Base-by-base conservation (phyloP, 495 filamentous ascomycete species). In the Xylaria telfairii region DNA sequence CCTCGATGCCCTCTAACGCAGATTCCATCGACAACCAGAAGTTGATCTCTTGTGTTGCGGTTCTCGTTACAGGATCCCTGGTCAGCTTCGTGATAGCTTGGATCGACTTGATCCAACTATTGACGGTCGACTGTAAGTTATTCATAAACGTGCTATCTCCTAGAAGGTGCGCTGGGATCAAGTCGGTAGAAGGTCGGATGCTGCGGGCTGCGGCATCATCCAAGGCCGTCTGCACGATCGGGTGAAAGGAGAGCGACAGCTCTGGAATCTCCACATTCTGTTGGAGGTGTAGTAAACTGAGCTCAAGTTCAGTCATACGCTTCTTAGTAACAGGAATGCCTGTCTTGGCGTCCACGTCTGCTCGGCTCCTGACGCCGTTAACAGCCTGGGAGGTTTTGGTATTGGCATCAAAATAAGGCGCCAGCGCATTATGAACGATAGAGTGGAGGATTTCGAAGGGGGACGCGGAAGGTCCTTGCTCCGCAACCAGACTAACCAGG, bases 231-330 rank as follows among this genome's bases (percentile, higher is more conserved):
- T 97, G 93, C 24, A 98, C 92, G 7, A 95, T 86, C 24, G 94
- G 92, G 75, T 97, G 94, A 69, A 97, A 87, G 2, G 92, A 89
- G 62, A 99, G 85, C 4, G 90, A 90, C 32, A 98, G 83, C 69
- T 94, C 93, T 19, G 96, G 96, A 56, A 99, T 98, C 80, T 99
- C 96, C 65, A 96, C 93, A 85, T 98, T 98, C 76, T 98, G 95
- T 81, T 97, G 95, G 53, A 98, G 86, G 76, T 98, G 94, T 69
- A 92, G 84, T 67, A 99, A 86, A 70, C 90, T 95, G 66, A 97
- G 84, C 77, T 97, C 95, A 71, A 99, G 84, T 74, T 99, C 96
- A 17, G 94, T 95, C 78, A 97, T 88, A 78, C 92, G 93, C 86
- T 96, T 96, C 85, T 97, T 98, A 34, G 96, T 93, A 10, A 94